A percentile compares a stretch with the other conserved stretches of the same genome.
Conservation (phyloP, 129 eudicot genomes). For the Artemisia annua region DNA sequence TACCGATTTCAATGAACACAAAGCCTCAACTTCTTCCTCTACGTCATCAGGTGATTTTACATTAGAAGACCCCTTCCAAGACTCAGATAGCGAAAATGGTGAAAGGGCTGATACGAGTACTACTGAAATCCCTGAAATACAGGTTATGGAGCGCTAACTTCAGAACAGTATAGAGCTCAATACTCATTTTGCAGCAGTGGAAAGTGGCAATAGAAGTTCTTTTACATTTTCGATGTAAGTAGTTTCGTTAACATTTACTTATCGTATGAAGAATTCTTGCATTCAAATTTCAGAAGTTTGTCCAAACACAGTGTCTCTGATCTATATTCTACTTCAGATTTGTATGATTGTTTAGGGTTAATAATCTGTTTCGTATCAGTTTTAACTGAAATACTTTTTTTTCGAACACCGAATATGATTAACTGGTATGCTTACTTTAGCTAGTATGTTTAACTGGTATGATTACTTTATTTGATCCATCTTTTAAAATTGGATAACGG, state of each 20-base stretch:
- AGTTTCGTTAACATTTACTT: background rate
- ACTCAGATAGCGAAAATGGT: conserved; percentile 26
- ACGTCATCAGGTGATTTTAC: conserved; percentile 38
- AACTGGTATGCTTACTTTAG: too few species aligned
- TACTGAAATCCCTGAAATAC: conserved; percentile 51
- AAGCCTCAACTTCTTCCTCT: conserved; percentile 34
- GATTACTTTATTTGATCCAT: too few species aligned
- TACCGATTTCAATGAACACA: background rate
- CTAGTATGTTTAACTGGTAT: too few species aligned
- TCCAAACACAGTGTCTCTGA: too few species aligned
- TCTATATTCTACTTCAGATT: too few species aligned
- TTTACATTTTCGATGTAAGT: conserved; percentile 70
- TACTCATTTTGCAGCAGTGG: conserved; percentile 32
- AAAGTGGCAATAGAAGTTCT: conserved; percentile 43
- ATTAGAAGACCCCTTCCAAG: conserved; percentile 25
- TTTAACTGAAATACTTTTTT: background rate
- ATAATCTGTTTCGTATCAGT: too few species aligned
- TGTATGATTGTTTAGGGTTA: background rate
- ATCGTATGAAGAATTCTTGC: background rate
- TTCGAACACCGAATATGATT: too few species aligned
- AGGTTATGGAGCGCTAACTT: conserved; percentile 47
- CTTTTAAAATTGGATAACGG: too few species aligned
- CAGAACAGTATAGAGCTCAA: conserved; percentile 13
- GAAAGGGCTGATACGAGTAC: conserved; percentile 10
- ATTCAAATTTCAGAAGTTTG: background rate